These are phyloP conservation scores for Trypanosoma lewisi DNA, from an alignment of 208 protist genomes.

Conservation along the genomic window DNA sequence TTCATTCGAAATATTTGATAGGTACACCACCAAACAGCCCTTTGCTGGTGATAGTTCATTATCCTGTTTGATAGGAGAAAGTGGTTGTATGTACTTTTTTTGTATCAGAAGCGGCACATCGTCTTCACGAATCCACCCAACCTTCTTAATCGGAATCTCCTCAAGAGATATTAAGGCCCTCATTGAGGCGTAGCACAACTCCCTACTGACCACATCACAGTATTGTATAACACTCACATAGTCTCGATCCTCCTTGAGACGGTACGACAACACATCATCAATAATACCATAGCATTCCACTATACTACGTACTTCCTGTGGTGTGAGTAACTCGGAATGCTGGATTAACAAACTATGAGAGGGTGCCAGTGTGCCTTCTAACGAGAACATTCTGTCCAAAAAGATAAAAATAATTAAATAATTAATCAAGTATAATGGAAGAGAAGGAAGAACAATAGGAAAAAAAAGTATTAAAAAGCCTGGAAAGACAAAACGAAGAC, in stretches of 20 bases:
- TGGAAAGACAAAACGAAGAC: neutral
- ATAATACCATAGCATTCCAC: constrained; percentile 17
- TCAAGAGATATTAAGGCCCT: neutral
- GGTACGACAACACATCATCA: constrained; percentile 13
- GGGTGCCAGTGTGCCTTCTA: constrained; percentile 16
- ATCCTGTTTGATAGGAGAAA: neutral
- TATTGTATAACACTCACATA: constrained; percentile 20
- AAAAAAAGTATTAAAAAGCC: neutral
- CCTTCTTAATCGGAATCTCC: constrained; percentile 22
- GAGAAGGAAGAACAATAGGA: neutral
- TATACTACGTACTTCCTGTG: constrained; percentile 7
- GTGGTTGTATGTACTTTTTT: constrained; percentile 45
- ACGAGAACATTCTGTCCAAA: neutral
- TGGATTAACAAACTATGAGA: constrained; percentile 17
- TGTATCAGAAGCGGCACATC: constrained; percentile 26
- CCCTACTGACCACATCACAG: constrained; percentile 5
- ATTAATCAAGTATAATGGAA: neutral
- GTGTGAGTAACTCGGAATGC: constrained; percentile 8
- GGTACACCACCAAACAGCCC: constrained; percentile 16
- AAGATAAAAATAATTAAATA: neutral
- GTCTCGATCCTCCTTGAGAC: constrained; percentile 1
- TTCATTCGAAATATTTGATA: neutral
- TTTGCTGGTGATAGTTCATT: neutral
- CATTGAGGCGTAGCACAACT: constrained; percentile 20
- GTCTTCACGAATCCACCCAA: constrained; percentile 69